These are phyloP conservation scores for Arabidopsis arenosa DNA, from an alignment of 345 rosid species.

Conservation along the genomic window DNA sequence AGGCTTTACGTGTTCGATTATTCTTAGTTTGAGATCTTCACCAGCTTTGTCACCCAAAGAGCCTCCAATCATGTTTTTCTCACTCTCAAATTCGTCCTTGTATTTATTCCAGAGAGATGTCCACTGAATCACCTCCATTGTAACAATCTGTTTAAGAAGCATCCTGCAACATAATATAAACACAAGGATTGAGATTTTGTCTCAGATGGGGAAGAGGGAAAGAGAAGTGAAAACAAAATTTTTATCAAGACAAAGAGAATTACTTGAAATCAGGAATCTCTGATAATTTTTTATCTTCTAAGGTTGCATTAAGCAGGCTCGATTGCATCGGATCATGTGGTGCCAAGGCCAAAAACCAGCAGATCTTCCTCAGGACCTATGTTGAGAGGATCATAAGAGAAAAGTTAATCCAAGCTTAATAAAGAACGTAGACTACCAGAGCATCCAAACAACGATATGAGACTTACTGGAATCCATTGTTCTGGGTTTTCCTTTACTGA, in stretches of 20 bases:
- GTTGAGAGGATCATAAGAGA: conserved; percentile 1
- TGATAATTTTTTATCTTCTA: conserved; percentile 72
- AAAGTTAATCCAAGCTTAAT: background rate
- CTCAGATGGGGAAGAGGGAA: conserved; percentile 9
- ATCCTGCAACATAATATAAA: conserved; percentile 51
- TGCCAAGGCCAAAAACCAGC: conserved; percentile 77
- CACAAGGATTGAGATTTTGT: background rate
- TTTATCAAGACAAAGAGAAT: conserved; percentile 24
- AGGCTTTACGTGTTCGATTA: conserved; percentile 76
- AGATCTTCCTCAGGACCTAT: conserved; percentile 76
- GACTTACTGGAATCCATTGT: conserved; percentile 73
- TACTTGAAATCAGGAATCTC: conserved; percentile 76
- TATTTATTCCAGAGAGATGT: conserved; percentile 82
- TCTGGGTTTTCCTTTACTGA: conserved; percentile 69
- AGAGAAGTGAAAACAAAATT: background rate
- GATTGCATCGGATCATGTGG: conserved; percentile 89
- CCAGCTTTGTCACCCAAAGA: conserved; percentile 80
- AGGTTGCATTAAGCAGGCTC: conserved; percentile 72
- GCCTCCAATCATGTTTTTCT: conserved; percentile 79
- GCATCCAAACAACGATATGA: background rate
- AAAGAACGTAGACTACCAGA: background rate
- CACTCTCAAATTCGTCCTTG: conserved; percentile 75
- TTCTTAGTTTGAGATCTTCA: conserved; percentile 78
- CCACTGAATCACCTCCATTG: conserved; percentile 95
- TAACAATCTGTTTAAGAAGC: conserved; percentile 77